A percentile compares a stretch with the other conserved stretches of the same genome.
Evolutionary conservation across 306 rosid species (phyloP).

Genomic region (Delonix regia): DNA sequence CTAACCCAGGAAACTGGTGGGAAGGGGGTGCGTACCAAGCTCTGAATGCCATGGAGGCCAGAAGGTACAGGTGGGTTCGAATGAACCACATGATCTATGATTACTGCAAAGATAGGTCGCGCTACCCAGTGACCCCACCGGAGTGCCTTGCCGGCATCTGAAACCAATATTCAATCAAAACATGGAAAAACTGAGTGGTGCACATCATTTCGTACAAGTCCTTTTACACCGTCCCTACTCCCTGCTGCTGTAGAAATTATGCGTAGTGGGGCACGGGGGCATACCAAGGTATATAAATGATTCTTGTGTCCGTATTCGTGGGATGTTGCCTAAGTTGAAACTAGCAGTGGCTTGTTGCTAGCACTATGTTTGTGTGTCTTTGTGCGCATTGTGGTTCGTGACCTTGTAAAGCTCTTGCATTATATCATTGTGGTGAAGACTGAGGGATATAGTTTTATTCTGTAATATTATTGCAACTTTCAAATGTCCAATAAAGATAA

Average conservation of each 20-base stretch:
- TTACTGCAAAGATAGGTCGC: constrained; percentile 80
- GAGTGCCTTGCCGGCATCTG: constrained; percentile 75
- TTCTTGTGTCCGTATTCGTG: constrained; percentile 14
- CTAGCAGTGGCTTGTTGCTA: constrained; percentile 10
- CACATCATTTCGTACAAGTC: constrained; percentile 1
- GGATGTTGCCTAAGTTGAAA: neutral
- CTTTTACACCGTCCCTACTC: neutral
- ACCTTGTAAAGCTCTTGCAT: constrained; percentile 32
- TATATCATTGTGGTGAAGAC: constrained; percentile 30
- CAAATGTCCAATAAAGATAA: constrained; percentile 18
- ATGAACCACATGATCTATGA: constrained; percentile 83
- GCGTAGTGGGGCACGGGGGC: neutral
- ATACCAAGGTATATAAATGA: neutral
- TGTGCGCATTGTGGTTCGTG: constrained; percentile 1
- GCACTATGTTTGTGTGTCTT: constrained; percentile 3
- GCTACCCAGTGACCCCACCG: constrained; percentile 65
- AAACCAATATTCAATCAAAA: neutral
- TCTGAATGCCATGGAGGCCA: constrained; percentile 60
- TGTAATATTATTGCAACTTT: neutral
- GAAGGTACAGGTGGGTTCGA: constrained; percentile 90
- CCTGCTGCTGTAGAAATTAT: neutral
- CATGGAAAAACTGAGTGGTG: neutral
- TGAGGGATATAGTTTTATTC: neutral
- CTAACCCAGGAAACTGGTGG: constrained; percentile 83
- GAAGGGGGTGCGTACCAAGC: constrained; percentile 68